Conservation (phyloP, 176 grass and related monocot species). For the Chloris gayana region DNA sequence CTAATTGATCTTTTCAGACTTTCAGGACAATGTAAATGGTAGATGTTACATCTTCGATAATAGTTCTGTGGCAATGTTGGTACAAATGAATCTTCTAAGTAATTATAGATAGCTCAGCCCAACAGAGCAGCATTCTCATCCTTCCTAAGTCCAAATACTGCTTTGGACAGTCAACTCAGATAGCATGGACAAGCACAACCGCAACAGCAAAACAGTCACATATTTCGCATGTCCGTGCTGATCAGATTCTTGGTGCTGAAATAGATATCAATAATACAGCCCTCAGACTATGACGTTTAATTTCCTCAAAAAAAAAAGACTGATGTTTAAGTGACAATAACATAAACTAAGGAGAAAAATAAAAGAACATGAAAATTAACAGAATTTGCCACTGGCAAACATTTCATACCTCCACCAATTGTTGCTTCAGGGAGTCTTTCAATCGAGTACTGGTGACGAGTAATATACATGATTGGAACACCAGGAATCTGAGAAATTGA, state of each 20-base stretch:
- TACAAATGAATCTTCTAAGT: slow-evolving; percentile 23
- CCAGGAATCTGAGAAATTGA: slow-evolving; percentile 64
- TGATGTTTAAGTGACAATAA: slow-evolving; percentile 1
- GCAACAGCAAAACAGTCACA: not conserved
- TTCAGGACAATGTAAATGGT: too few species aligned
- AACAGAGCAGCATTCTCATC: not conserved
- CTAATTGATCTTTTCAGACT: too few species aligned
- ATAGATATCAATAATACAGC: not conserved
- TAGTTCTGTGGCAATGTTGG: not conserved
- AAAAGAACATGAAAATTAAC: not conserved
- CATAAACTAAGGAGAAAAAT: not conserved
- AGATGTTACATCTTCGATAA: not conserved
- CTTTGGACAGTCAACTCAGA: not conserved
- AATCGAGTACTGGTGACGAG: slow-evolving; percentile 75
- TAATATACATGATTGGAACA: slow-evolving; percentile 94
- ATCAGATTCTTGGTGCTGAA: slow-evolving; percentile 86
- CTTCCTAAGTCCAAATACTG: not conserved
- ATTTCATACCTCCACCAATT: slow-evolving; percentile 71
- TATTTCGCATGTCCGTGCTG: not conserved
- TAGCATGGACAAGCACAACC: not conserved
- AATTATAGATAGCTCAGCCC: slow-evolving; percentile 8
- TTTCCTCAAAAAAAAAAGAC: too few species aligned
- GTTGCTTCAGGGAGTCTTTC: slow-evolving; percentile 90
- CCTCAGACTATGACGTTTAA: slow-evolving; percentile 24
- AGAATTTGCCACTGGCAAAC: not conserved